phyloP scores from a whole-genome alignment of 2,329 filamentous ascomycete genomes.

The Sporothrix phasma region DNA sequence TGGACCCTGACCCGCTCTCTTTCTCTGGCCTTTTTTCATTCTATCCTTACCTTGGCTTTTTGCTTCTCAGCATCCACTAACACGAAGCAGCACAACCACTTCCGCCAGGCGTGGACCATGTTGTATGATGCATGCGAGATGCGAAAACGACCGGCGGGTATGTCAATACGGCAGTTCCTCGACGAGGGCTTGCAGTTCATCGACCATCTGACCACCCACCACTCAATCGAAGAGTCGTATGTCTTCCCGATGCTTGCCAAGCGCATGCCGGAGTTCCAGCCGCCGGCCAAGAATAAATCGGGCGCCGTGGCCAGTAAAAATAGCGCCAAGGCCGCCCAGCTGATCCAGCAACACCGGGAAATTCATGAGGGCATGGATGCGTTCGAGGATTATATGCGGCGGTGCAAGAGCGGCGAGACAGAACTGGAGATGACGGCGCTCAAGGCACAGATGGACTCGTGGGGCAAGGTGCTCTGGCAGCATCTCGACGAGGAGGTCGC shows the following conservation, averaged over 20 bases:
- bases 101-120: conserved; percentile 62
- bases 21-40: too few species aligned
- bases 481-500: conserved; percentile 80
- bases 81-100: conserved; percentile 56
- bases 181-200: conserved; percentile 58
- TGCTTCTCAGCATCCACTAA: too few species aligned
- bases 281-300: conserved; percentile 23
- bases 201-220: conserved; percentile 62
- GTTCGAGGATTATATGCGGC: conserved; percentile 54
- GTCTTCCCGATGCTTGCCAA: conserved; percentile 69
- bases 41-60: too few species aligned
- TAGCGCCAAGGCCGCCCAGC: conserved; percentile 39
- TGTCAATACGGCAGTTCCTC: conserved; percentile 62
- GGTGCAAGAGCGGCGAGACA: conserved; percentile 52
- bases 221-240: conserved; percentile 71
- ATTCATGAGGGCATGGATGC: conserved; percentile 69
- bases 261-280: conserved; percentile 68
- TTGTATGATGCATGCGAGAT: conserved; percentile 56
- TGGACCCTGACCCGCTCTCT: neutral
- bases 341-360: conserved; percentile 63
- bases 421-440: conserved; percentile 49
- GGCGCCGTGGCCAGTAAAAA: neutral
- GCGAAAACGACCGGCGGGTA: conserved; percentile 47
- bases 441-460: conserved; percentile 63
- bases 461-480: conserved; percentile 68